Evolutionary conservation across 2,329 filamentous ascomycete genomes (phyloP).

Genomic region (Claviceps spartinae): DNA sequence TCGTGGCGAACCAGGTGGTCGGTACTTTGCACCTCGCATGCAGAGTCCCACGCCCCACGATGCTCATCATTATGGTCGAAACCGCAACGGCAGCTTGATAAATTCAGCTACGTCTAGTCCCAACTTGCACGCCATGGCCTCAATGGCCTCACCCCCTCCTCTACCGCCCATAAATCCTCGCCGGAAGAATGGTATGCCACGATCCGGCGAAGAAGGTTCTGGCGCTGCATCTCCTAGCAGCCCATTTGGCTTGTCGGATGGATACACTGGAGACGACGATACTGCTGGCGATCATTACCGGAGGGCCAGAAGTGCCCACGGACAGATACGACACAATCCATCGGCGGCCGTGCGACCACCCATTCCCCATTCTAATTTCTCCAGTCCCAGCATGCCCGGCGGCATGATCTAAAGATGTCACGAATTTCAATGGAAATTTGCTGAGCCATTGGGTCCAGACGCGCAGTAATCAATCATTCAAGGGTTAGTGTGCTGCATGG

Average conservation of each 20-base stretch:
- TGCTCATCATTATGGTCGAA: slow-evolving; percentile 13
- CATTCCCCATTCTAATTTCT: slow-evolving; percentile 11
- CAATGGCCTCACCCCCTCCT: slow-evolving; percentile 29
- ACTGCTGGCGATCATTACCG: neutral
- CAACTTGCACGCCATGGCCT: slow-evolving; percentile 20
- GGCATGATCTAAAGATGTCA: slow-evolving; percentile 28
- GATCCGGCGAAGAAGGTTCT: slow-evolving; percentile 21
- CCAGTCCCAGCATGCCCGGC: slow-evolving; percentile 23
- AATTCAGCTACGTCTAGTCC: slow-evolving; percentile 21
- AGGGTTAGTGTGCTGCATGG: neutral
- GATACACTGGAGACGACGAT: slow-evolving; percentile 1
- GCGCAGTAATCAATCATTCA: too few species aligned
- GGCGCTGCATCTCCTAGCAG: neutral
- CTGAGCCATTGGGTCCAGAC: neutral
- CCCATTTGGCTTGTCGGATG: slow-evolving; percentile 1
- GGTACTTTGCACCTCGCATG: slow-evolving; percentile 7
- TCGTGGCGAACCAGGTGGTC: slow-evolving; percentile 11
- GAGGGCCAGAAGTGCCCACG: neutral
- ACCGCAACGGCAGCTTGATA: slow-evolving; percentile 23
- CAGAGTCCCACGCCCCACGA: slow-evolving; percentile 5
- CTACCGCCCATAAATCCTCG: slow-evolving; percentile 47
- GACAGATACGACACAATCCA: slow-evolving; percentile 1
- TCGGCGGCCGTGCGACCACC: neutral
- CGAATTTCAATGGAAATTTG: too few species aligned
- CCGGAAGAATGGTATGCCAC: slow-evolving; percentile 28